These are phyloP conservation scores for Amanita polypyramis DNA, from an alignment of 768 basidiomycete genomes.

Conservation along the genomic window DNA sequence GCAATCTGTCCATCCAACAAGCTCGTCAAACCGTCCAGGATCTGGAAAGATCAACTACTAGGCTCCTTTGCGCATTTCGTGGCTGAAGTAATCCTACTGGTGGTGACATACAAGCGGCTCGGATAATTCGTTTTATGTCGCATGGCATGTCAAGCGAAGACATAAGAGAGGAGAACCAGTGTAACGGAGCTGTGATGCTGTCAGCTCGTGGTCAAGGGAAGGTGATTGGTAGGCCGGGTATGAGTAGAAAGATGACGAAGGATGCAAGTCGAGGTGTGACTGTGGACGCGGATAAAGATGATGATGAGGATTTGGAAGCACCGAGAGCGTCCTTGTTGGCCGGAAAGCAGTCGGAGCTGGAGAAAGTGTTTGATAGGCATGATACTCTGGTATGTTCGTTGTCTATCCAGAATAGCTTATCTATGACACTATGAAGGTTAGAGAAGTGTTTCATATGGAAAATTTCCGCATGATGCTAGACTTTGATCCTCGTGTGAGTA, in stretches of 20 bases:
- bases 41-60: conserved; percentile 46
- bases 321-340: conserved; percentile 39
- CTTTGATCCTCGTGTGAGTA: conserved; percentile 64
- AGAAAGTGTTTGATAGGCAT: conserved; percentile 50
- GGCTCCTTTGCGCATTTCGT: background rate
- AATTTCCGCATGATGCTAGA: conserved; percentile 64
- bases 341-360: conserved; percentile 49
- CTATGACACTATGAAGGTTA: conserved; percentile 38
- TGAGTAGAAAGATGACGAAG: conserved; percentile 7
- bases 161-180: conserved; percentile 5
- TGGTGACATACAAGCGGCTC: background rate
- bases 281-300: conserved; percentile 8
- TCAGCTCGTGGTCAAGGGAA: conserved; percentile 5
- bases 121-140: conserved; percentile 1
- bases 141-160: conserved; percentile 1
- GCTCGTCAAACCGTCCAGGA: conserved; percentile 50
- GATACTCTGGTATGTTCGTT: conserved; percentile 57
- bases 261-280: conserved; percentile 9
- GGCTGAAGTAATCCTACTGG: background rate
- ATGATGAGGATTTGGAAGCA: conserved; percentile 19
- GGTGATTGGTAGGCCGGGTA: conserved; percentile 4
- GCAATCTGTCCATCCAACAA: conserved; percentile 40
- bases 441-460: conserved; percentile 86
- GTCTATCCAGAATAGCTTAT: background rate
- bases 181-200: conserved; percentile 8